Percentiles rank a stretch among this genome's conserved stretches.
Conservation (phyloP, 441 rosid genomes). For the Brassica hybrid region DNA sequence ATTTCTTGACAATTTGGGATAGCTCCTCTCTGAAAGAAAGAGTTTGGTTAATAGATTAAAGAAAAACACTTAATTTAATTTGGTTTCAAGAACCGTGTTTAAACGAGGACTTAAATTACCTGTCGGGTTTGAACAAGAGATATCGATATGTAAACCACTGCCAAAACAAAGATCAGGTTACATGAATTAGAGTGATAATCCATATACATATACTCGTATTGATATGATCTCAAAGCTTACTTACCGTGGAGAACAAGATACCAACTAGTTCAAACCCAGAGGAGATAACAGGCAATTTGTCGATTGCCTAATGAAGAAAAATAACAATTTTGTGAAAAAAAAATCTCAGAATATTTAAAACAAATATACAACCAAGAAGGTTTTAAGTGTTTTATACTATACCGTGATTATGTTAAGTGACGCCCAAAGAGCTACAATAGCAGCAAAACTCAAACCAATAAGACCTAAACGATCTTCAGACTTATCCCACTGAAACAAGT, state of each 20-base stretch:
- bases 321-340: neutral
- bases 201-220: neutral
- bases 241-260: conserved; percentile 72
- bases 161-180: conserved; percentile 12
- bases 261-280: conserved; percentile 74
- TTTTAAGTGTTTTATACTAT: conserved; percentile 19
- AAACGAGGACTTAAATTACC: conserved; percentile 48
- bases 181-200: neutral
- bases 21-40: conserved; percentile 67
- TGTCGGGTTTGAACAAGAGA: conserved; percentile 85
- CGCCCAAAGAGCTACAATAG: conserved; percentile 75
- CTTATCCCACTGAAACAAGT: conserved; percentile 64
- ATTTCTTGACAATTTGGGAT: conserved; percentile 60
- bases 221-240: conserved; percentile 36
- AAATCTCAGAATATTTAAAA: neutral
- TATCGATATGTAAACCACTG: conserved; percentile 65
- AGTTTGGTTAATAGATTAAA: neutral
- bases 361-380: neutral
- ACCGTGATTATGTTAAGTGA: conserved; percentile 72
- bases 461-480: conserved; percentile 83
- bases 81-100: neutral
- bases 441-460: conserved; percentile 81
- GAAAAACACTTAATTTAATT: conserved; percentile 4
- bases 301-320: conserved; percentile 57
- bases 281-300: conserved; percentile 78